These are phyloP conservation scores for Linnemannia schmuckeri DNA, from an alignment of 192 early-diverging fungal species.

Conservation along the genomic window DNA sequence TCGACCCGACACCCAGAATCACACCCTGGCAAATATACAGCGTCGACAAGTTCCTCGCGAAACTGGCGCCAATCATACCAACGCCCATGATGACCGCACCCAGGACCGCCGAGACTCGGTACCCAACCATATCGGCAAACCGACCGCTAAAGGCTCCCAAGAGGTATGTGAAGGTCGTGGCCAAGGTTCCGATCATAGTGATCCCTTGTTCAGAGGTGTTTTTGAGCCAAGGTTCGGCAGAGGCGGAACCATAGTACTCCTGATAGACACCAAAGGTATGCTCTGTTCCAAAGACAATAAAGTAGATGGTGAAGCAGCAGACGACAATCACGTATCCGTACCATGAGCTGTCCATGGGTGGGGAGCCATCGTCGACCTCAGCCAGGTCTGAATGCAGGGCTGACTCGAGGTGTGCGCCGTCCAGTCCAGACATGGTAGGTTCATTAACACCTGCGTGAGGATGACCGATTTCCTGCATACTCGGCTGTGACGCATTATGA, in stretches of 20 bases:
- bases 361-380: conserved; percentile 27
- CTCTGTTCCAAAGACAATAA: conserved; percentile 54
- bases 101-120: conserved; percentile 29
- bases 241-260: conserved; percentile 37
- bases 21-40: conserved; percentile 56
- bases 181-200: conserved; percentile 53
- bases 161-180: conserved; percentile 50
- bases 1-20: conserved; percentile 55
- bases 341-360: conserved; percentile 53
- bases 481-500: background rate
- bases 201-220: conserved; percentile 19
- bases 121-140: conserved; percentile 44
- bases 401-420: conserved; percentile 24
- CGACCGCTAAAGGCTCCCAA: conserved; percentile 45
- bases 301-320: conserved; percentile 39
- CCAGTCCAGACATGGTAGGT: background rate
- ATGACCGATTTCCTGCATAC: conserved; percentile 4
- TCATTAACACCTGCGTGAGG: background rate
- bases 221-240: conserved; percentile 38
- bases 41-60: conserved; percentile 23
- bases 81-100: conserved; percentile 49
- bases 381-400: conserved; percentile 13
- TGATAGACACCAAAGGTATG: conserved; percentile 56
- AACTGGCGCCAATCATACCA: conserved; percentile 52
- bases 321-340: conserved; percentile 51